Evolutionary conservation across 2,329 filamentous ascomycete genomes (phyloP).

Genomic region (Phaeoacremonium minimum): DNA sequence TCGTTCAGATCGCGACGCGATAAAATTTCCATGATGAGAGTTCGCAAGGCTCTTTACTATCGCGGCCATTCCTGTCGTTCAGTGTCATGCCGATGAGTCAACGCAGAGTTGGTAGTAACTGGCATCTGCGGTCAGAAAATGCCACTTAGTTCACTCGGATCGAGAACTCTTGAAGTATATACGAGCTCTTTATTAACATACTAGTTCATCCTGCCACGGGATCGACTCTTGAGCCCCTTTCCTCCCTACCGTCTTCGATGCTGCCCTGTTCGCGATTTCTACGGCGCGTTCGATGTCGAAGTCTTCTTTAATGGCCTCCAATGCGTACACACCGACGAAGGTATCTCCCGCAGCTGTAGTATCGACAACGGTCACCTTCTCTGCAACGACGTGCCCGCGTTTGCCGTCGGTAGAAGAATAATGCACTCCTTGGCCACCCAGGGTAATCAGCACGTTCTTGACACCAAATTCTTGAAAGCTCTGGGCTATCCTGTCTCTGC

Average conservation of each 20-base stretch:
- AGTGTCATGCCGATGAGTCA: too few species aligned
- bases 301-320: slow-evolving; percentile 39
- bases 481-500: slow-evolving; percentile 31
- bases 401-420: slow-evolving; percentile 36
- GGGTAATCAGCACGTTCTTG: slow-evolving; percentile 61
- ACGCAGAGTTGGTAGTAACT: too few species aligned
- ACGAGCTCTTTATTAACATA: too few species aligned
- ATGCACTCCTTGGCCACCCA: slow-evolving; percentile 58
- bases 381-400: slow-evolving; percentile 34
- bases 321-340: slow-evolving; percentile 67
- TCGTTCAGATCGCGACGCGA: too few species aligned
- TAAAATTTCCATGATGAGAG: too few species aligned
- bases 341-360: slow-evolving; percentile 74
- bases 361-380: slow-evolving; percentile 61
- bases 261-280: slow-evolving; percentile 44
- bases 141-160: too few species aligned
- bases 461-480: slow-evolving; percentile 58
- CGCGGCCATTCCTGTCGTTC: too few species aligned
- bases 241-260: slow-evolving; percentile 48
- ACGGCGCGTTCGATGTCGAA: slow-evolving; percentile 35
- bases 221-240: slow-evolving; percentile 52
- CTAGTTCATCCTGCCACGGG: slow-evolving; percentile 41
- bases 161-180: too few species aligned
- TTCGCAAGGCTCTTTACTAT: too few species aligned
- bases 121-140: too few species aligned